Base-by-base conservation (phyloP, 2,329 filamentous ascomycete genomes). In the Rachicladosporium sp. region DNA sequence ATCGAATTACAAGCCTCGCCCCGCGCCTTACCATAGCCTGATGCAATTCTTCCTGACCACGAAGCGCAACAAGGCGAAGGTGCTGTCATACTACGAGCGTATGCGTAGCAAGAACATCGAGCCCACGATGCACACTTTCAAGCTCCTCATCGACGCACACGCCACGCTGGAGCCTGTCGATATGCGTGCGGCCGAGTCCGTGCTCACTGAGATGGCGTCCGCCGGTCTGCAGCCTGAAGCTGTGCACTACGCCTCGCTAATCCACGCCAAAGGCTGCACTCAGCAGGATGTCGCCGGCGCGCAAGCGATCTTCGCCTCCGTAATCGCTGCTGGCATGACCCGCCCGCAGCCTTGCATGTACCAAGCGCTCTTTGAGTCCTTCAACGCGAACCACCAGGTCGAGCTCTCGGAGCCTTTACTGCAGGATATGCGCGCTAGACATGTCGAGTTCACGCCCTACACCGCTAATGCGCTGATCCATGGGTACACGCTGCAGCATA, bases 41-140 rank as follows among this genome's bases (percentile, higher is more conserved):
- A 98, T 98, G 78, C 91, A 98, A 60, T 96, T 94, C 68, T 98
- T 96, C 75, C 71, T 96, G 50, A 93, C 85, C 42, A 96, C 89
- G 40, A 96, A 96, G 75, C 85, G 87, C 38, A 89, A 98, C 62
- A 89, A 91, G 66, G 68, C 72, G 61, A 96, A 96, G 76, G 89
- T 95, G 4, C 72, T 98, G 15, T 73, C 80, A 29, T 98, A 96
- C 71, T 96, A 93, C 58, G 81, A 93, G 62, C 84, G 89, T 46
- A 96, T 98, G 91, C 78, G 81, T 59, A 72, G 76, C 13, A 84
- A 81, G 66, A 78, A 80, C 41, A 98, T 98, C 57, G 70, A 82
- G 44, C 89, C 91, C 2, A 96, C 91, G 1, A 82, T 86, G 46
- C 91, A 98, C 65, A 98, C 91, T 1, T 95, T 88, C 72, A 98